phyloP scores from a whole-genome alignment of 257 asterid genomes.

The Fraxinus cuspidata region DNA sequence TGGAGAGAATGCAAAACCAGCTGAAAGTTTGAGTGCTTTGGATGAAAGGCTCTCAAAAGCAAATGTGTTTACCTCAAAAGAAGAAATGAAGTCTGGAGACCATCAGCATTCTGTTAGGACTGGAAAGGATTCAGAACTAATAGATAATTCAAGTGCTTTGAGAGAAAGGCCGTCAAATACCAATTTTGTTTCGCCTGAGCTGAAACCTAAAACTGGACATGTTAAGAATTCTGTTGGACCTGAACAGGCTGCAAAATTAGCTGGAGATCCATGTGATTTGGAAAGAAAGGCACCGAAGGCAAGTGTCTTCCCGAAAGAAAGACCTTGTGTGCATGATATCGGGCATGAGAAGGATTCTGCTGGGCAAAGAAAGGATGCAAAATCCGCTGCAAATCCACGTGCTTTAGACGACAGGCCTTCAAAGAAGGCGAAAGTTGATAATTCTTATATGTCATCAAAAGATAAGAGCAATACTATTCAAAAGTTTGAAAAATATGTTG shows the following conservation, averaged over 20 bases:
- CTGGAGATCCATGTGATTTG: constrained; percentile 27
- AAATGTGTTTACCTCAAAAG: constrained; percentile 9
- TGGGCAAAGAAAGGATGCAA: constrained; percentile 14
- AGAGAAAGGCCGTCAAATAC: constrained; percentile 17
- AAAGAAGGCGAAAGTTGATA: constrained; percentile 46
- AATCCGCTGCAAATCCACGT: constrained; percentile 25
- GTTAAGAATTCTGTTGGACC: constrained; percentile 21
- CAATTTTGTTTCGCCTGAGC: constrained; percentile 19
- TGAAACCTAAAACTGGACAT: constrained; percentile 26
- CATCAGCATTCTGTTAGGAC: constrained; percentile 19
- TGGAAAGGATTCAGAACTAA: constrained; percentile 17
- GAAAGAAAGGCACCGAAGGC: constrained; percentile 24
- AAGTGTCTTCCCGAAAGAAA: constrained; percentile 21
- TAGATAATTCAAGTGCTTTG: constrained; percentile 17
- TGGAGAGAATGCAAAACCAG: constrained; percentile 10
- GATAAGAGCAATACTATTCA: constrained; percentile 21
- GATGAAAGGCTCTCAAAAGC: constrained; percentile 20
- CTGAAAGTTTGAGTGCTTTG: constrained; percentile 15
- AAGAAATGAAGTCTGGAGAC: constrained; percentile 18
- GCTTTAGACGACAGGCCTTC: constrained; percentile 35
- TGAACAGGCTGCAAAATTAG: constrained; percentile 24
- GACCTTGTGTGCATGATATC: constrained; percentile 25
- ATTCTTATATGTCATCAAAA: constrained; percentile 10
- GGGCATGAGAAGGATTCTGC: constrained; percentile 21
- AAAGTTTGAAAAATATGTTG: constrained; percentile 24